Evolutionary conservation across 208 protist genomes (phyloP), one percentile per base, ranked within the genome.

Genomic region (Leishmania tarentolae): DNA sequence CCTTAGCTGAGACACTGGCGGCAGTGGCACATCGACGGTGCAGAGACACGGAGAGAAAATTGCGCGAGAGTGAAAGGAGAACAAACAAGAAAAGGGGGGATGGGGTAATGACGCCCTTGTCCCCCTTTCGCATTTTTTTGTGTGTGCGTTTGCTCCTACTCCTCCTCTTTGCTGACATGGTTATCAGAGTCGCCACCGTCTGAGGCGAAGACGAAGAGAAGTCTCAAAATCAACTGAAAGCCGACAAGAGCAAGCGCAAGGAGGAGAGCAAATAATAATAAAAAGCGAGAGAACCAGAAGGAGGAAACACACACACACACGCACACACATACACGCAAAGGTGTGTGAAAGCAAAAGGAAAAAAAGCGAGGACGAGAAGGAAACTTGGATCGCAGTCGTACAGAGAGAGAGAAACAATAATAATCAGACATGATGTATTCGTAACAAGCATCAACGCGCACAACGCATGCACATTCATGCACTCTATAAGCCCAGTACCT

Each of bases 21-120:
- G 40, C 61, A 71, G 44, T 61, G 53, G 77, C 69, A 73, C 44
- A 19, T 73, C 11, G 69, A 35, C 42, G 44, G 31, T 44, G 28
- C 66, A 73, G 69, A 73, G 57, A 71, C n/a, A 61, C 37, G 42
- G 47, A 69, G 35, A 68, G 52, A 53, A 76, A 59, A 81, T 63
- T 59, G 66, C 75, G 31, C 59, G 76, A 57, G n/a, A 69, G 46
- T n/a, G 35, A 83, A 80, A 28, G 31, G 8, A 31, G 35, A 77
- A 50, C 15, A 61, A 82, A 84, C 47, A 28, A 59, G 50, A 83
- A 89, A 81, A 61, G 59, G n/a, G 73, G 5, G 11, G n/a, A 13
- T 24, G n/a, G 19, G 5, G 19, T 19, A 28, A 76, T 42, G 50
- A 59, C 47, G n/a, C 50, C 11, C 35, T 56, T 76, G 24, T 2